Evolutionary conservation across 2,329 filamentous ascomycete genomes (phyloP).

Genomic region (Colletotrichum siamense): DNA sequence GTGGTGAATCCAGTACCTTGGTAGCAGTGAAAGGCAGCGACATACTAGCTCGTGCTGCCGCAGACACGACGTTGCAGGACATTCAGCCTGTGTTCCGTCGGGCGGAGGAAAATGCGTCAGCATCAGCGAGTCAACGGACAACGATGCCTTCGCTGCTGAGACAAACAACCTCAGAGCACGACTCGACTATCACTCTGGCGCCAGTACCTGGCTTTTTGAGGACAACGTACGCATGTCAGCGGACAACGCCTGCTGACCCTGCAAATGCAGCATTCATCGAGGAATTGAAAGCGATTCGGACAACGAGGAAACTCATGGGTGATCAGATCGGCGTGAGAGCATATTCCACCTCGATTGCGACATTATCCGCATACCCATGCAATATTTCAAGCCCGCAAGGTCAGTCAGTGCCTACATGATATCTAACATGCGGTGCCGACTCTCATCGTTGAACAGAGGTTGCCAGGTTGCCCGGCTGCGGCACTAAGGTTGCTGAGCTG

Average conservation of each 20-base stretch:
- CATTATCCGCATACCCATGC: constrained; percentile 80
- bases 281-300: constrained; percentile 76
- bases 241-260: constrained; percentile 71
- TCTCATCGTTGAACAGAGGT: constrained; percentile 44
- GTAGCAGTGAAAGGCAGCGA: constrained; percentile 12
- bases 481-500: constrained; percentile 77
- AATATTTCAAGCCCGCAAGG: constrained; percentile 44
- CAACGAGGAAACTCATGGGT: constrained; percentile 70
- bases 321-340: constrained; percentile 84
- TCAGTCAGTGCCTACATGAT: constrained; percentile 40
- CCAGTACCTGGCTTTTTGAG: constrained; percentile 58
- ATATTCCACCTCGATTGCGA: constrained; percentile 86
- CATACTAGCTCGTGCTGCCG: constrained; percentile 25
- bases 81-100: neutral
- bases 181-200: constrained; percentile 62
- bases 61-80: neutral
- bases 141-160: constrained; percentile 55
- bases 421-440: neutral
- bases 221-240: constrained; percentile 79
- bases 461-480: constrained; percentile 75
- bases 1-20: neutral
- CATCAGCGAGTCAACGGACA: neutral
- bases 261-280: constrained; percentile 80
- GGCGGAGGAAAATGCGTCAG: neutral
- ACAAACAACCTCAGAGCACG: constrained; percentile 80